A percentile compares a stretch with the other conserved stretches of the same genome.
phyloP scores from a whole-genome alignment of 768 basidiomycete species.

The Macrolepiota dolichaula region DNA sequence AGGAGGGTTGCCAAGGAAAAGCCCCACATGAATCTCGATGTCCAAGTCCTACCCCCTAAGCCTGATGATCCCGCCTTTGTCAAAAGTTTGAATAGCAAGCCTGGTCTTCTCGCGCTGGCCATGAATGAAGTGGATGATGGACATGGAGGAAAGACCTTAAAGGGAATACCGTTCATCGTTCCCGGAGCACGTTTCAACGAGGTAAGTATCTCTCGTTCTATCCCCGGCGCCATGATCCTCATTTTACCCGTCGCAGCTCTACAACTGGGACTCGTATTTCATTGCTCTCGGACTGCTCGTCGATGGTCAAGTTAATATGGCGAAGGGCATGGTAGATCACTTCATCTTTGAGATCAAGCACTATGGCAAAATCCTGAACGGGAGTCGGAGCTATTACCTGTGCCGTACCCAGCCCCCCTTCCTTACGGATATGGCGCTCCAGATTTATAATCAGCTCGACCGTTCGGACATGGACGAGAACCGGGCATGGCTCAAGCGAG shows the following conservation, averaged over 20 bases:
- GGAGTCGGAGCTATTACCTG: constrained; percentile 92
- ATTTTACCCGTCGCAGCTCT: constrained; percentile 49
- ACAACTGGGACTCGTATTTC: constrained; percentile 97
- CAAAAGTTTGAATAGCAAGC: constrained; percentile 90
- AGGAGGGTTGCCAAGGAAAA: constrained; percentile 85
- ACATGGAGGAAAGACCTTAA: constrained; percentile 74
- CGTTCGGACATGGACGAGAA: constrained; percentile 77
- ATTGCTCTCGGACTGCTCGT: constrained; percentile 91
- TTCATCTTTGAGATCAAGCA: constrained; percentile 99
- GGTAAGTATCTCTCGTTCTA: constrained; percentile 38
- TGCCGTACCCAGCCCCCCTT: constrained; percentile 97
- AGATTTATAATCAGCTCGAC: constrained; percentile 96
- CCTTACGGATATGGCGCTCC: constrained; percentile 97
- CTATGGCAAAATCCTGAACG: constrained; percentile 96
- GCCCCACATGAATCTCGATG: constrained; percentile 91
- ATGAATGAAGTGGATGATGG: constrained; percentile 90
- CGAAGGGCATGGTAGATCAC: constrained; percentile 97
- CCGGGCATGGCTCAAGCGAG: constrained; percentile 89
- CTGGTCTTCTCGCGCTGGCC: constrained; percentile 90
- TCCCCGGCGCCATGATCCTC: not conserved
- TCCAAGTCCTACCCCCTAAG: constrained; percentile 82
- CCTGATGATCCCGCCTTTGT: constrained; percentile 88
- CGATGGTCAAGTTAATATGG: constrained; percentile 91
- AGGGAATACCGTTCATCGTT: constrained; percentile 96
- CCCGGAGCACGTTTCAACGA: constrained; percentile 95